Base-by-base conservation (phyloP, 352 stramenopile genomes). In the Phytophthora cactorum region DNA sequence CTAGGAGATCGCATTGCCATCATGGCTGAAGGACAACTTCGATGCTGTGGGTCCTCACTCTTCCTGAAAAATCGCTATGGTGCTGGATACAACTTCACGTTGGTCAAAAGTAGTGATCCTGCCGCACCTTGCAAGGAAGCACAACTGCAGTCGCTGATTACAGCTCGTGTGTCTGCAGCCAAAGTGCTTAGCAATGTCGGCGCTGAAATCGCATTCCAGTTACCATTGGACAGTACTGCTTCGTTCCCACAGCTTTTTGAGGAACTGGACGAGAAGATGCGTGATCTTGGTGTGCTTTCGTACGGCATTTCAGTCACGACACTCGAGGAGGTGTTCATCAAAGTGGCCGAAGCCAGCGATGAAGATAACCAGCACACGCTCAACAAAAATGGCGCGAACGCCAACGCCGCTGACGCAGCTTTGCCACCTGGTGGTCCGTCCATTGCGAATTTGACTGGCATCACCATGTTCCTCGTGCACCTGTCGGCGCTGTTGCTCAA, bases 291-390 rank as follows among this genome's bases (percentile, higher is more conserved):
- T 1, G 47, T 89, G 31, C 63, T 84, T 10, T 91, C 79, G 8
- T 95, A 91, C 54, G 84, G 82, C 52, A 88, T 95, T 43, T 97
- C 92, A 36, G 97, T 99, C 27, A 97, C 90, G 15, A 96, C 89
- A 9, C 57, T 97, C 28, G 90, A 97, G 54, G 88, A 97, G 70
- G 90, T 97, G 9, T 97, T 97, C 72, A 90, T 97, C 70, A 97
- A 96, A 58, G 87, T 97, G 6, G 89, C 89, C 0, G 86, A 93
- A 50, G 69, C 68, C 11, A 68, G 60, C 36, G 78, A 82, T 41
- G 77, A 82, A 25, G 62, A 78, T 11, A 68, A 89, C n/a, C 75
- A 88, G 17, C 79, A 87, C 63, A 92, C 76, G 14, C 70, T 88
- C n/a, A 68, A 53, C 50, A 85, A 82, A 59, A 60, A 68, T 22